Conservation (phyloP, 768 basidiomycete species). For the Suillus cothurnatus region DNA sequence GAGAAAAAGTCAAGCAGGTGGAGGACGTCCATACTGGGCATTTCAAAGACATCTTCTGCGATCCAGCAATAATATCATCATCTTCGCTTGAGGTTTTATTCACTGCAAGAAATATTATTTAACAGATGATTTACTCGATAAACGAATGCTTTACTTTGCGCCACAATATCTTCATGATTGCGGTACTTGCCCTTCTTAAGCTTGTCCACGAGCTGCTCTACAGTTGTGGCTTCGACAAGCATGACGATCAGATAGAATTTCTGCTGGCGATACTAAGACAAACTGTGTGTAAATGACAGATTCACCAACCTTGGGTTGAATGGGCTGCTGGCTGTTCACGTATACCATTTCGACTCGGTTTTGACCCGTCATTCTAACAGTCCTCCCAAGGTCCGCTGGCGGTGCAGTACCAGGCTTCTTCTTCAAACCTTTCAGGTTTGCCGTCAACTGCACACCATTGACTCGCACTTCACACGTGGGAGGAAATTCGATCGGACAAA, state of each 20-base stretch:
- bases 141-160: slow-evolving; percentile 56
- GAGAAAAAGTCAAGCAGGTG: slow-evolving; percentile 8
- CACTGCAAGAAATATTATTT: slow-evolving; percentile 45
- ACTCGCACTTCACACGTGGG: slow-evolving; percentile 90
- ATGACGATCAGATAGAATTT: slow-evolving; percentile 87
- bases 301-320: slow-evolving; percentile 63
- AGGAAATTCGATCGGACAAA: slow-evolving; percentile 88
- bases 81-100: slow-evolving; percentile 61
- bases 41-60: slow-evolving; percentile 88
- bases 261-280: slow-evolving; percentile 40
- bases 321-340: slow-evolving; percentile 83
- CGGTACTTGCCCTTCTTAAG: slow-evolving; percentile 69
- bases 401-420: slow-evolving; percentile 94
- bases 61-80: slow-evolving; percentile 90
- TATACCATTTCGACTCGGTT: slow-evolving; percentile 89
- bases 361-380: slow-evolving; percentile 40
- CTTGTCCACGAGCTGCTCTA: slow-evolving; percentile 68
- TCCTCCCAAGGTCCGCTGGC: slow-evolving; percentile 68
- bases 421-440: slow-evolving; percentile 88
- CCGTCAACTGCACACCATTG: slow-evolving; percentile 66
- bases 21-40: slow-evolving; percentile 71
- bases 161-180: slow-evolving; percentile 62
- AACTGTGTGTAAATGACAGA: background rate
- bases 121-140: background rate
- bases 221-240: slow-evolving; percentile 77